Evolutionary conservation across 1,284 basidiomycete species (phyloP), one percentile per base, ranked within the genome.

Genomic region (Trametes polyzona): DNA sequence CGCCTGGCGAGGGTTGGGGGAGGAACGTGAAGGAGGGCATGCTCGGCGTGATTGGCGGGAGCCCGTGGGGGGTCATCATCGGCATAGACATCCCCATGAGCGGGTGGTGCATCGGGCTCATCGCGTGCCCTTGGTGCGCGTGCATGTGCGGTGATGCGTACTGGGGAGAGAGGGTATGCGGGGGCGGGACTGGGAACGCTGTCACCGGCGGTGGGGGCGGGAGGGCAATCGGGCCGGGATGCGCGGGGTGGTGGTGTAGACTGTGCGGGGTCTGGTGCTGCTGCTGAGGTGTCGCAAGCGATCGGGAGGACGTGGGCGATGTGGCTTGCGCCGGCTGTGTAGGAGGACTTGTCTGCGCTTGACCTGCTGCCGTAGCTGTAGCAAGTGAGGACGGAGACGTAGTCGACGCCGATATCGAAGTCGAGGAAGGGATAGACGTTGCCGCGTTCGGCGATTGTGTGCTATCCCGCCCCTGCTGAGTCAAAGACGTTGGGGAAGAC

Each of bases 1-100:
- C 49, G 4, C 60, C 65, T 2, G 73, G 69, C 21, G 66, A 71
- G 36, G 65, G 71, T 39, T 83, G 82, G 37, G 80, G 78, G 36
- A 82, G 73, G 71, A 90, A 90, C 21, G 80, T 83, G 72, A 91
- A 92, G 10, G 86, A 80, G 6, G 88, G 88, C 89, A 92, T 92
- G 62, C 85, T 86, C 1, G 88, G 88, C 24, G 89, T 92, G 52
- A 92, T 88, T 2, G 88, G 87, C 19, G 87, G 87, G 9, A 90
- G 73, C 0, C 88, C 89, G 62, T 84, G 84, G 26, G 87, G 86
- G 11, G 87, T 90, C 65, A 83, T 78, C 47, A 70, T 73, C 56
- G 73, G 71, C 27, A 60, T 65, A 53, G 59, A 66, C 59, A 62
- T 65, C 60, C 54, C 65, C 73, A 66, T 68, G 66, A 64, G 47